Evolutionary conservation across 495 filamentous ascomycete genomes (phyloP).

Genomic region (Penicillium odoratum): DNA sequence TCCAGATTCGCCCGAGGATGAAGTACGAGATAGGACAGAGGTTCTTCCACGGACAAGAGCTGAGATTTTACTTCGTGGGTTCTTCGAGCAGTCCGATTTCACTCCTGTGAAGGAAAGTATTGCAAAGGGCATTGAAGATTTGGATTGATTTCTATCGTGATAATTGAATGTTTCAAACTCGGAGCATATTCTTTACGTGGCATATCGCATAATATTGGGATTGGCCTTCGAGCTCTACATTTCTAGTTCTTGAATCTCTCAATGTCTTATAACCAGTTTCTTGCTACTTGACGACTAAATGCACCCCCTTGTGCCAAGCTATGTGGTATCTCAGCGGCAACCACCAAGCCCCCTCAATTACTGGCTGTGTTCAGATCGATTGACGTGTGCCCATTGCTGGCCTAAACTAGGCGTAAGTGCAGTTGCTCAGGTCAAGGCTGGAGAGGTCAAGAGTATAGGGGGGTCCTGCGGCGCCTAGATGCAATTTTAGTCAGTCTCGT

Average conservation of each 20-base stretch:
- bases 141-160: not conserved
- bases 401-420: constrained; percentile 10
- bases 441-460: constrained; percentile 19
- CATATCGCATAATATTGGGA: no score
- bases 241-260: not conserved
- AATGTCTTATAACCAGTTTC: not conserved
- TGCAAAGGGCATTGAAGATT: constrained; percentile 7
- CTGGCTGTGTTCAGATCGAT: not conserved
- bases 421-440: constrained; percentile 17
- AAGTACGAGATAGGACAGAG: constrained; percentile 11
- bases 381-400: not conserved
- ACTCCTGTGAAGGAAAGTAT: constrained; percentile 8
- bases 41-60: constrained; percentile 11
- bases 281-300: not conserved
- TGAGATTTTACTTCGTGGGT: constrained; percentile 12
- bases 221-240: not conserved
- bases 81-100: constrained; percentile 15
- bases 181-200: no score
- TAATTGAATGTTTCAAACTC: no score
- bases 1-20: constrained; percentile 7
- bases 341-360: not conserved
- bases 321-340: not conserved
- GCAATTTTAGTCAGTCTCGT: not conserved
- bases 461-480: constrained; percentile 7
- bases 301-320: not conserved